A percentile compares a stretch with the other conserved stretches of the same genome.
Evolutionary conservation across 1,284 basidiomycete genomes (phyloP).

Genomic region (Trichosporon ovoides): DNA sequence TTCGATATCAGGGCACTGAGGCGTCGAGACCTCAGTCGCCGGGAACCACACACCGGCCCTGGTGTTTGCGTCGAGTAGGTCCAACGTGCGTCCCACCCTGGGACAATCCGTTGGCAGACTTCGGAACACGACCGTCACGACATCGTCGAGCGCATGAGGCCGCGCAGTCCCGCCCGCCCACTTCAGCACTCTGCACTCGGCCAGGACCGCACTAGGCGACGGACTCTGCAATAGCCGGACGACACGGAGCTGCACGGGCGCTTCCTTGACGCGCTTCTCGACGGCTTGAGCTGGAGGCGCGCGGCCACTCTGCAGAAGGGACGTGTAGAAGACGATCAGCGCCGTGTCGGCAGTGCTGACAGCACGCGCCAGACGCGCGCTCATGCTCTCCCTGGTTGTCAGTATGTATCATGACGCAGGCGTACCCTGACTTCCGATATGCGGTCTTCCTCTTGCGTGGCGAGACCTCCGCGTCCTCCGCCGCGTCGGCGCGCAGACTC

Average conservation of each 20-base stretch:
- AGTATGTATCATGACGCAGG: neutral
- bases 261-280: conserved; percentile 11
- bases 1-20: neutral
- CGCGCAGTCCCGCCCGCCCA: neutral
- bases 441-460: conserved; percentile 29
- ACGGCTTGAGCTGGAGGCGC: conserved; percentile 11
- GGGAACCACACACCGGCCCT: neutral
- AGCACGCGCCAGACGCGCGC: conserved; percentile 16
- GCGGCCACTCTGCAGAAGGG: conserved; percentile 22
- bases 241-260: conserved; percentile 15
- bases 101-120: conserved; percentile 28
- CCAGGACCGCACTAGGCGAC: conserved; percentile 22
- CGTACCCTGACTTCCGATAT: neutral
- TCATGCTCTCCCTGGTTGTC: neutral
- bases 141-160: neutral
- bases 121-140: conserved; percentile 21
- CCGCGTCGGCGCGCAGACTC: conserved; percentile 17
- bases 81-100: conserved; percentile 17
- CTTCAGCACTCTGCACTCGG: conserved; percentile 17
- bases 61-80: neutral
- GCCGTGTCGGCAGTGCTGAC: conserved; percentile 25
- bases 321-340: conserved; percentile 40
- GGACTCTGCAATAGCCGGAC: conserved; percentile 6
- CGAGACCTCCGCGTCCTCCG: conserved; percentile 38
- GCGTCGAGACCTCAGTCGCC: neutral